Percentiles rank a stretch among this genome's conserved stretches.
phyloP scores from a whole-genome alignment of 768 basidiomycete genomes.

The Boletus rex-veris region DNA sequence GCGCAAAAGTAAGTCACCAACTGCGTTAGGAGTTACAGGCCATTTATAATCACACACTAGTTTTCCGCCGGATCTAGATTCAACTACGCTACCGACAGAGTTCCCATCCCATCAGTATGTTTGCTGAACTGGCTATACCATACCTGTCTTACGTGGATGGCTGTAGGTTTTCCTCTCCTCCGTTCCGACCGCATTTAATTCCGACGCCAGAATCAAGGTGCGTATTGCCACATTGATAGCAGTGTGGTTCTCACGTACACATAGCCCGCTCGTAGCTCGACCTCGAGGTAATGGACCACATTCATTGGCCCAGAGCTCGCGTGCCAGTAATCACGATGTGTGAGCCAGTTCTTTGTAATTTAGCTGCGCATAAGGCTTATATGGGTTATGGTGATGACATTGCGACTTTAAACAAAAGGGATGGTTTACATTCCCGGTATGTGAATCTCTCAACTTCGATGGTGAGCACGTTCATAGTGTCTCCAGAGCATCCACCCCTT shows the following conservation, averaged over 20 bases:
- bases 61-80: slow-evolving; percentile 5
- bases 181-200: slow-evolving; percentile 21
- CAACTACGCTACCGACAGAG: slow-evolving; percentile 22
- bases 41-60: slow-evolving; percentile 1
- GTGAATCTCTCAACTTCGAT: neutral
- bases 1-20: slow-evolving; percentile 18
- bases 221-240: neutral
- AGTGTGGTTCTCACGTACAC: slow-evolving; percentile 6
- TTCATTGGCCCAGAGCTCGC: neutral
- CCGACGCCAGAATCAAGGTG: slow-evolving; percentile 34
- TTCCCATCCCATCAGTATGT: slow-evolving; percentile 22
- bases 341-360: slow-evolving; percentile 4
- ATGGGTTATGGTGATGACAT: neutral
- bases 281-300: slow-evolving; percentile 20
- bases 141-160: neutral
- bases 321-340: slow-evolving; percentile 6
- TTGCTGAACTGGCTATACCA: neutral
- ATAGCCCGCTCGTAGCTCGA: slow-evolving; percentile 22
- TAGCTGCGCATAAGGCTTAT: slow-evolving; percentile 1
- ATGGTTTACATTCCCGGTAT: slow-evolving; percentile 13
- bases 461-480: neutral
- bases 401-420: neutral
- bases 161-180: slow-evolving; percentile 18
- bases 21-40: neutral
- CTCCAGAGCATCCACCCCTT: slow-evolving; percentile 15